Percentiles rank a stretch among this genome's conserved stretches.
phyloP scores from a whole-genome alignment of 2,329 filamentous ascomycete genomes.

The Penicillium concentricum region DNA sequence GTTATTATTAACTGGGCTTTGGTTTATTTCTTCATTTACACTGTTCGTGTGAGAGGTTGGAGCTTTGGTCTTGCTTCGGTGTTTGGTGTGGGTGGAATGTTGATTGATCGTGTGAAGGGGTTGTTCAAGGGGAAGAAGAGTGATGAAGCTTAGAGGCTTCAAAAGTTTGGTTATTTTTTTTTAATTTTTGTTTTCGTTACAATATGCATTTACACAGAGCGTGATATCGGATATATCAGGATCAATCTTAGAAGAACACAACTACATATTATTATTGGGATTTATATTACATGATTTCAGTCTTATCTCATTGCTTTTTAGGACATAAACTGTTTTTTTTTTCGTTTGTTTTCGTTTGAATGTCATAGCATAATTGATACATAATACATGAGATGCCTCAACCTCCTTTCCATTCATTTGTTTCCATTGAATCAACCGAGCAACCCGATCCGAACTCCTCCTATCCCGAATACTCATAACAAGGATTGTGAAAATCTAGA shows the following conservation, averaged over 20 bases:
- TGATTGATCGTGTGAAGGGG: conserved; percentile 34
- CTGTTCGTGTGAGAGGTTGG: conserved; percentile 68
- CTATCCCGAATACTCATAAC: neutral
- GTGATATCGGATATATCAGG: neutral
- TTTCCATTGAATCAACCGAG: neutral
- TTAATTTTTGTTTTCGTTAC: neutral
- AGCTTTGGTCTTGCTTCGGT: conserved; percentile 64
- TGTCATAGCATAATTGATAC: neutral
- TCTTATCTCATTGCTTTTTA: neutral
- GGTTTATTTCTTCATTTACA: conserved; percentile 77
- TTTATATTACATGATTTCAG: neutral
- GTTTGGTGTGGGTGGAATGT: conserved; percentile 50
- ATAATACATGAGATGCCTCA: neutral
- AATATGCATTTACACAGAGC: conserved; percentile 25
- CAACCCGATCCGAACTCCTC: neutral
- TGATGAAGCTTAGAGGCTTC: conserved; percentile 14
- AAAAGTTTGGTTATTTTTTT: neutral
- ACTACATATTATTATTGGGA: neutral
- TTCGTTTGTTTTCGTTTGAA: neutral
- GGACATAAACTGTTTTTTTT: neutral
- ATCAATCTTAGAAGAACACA: neutral
- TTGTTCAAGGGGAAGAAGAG: conserved; percentile 25
- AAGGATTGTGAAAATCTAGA: neutral
- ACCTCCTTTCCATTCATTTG: neutral
- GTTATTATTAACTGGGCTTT: conserved; percentile 68